Evolutionary conservation across 305 asterid species (phyloP).

Genomic region (Caryopteris hybrid): DNA sequence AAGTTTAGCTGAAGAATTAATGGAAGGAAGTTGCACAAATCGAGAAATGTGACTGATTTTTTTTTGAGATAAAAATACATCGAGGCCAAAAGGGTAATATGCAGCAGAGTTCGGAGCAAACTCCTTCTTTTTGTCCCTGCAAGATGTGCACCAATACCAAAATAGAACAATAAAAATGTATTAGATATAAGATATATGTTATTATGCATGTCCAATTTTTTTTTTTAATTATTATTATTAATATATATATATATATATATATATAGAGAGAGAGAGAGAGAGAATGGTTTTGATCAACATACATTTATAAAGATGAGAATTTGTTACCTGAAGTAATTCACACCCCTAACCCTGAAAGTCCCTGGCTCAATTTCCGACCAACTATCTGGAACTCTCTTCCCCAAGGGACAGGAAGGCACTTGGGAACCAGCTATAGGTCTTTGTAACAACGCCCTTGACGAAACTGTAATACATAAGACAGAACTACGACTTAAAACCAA

Average conservation of each 20-base stretch:
- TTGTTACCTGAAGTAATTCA: constrained; percentile 66
- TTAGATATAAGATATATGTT: not conserved
- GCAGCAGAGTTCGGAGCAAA: constrained; percentile 76
- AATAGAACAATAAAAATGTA: not conserved
- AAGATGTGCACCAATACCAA: constrained; percentile 6
- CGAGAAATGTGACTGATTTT: constrained; percentile 87
- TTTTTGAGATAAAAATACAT: constrained; percentile 72
- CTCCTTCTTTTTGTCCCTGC: constrained; percentile 93
- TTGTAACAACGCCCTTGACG: constrained; percentile 67
- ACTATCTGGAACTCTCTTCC: constrained; percentile 83
- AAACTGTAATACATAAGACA: constrained; percentile 47
- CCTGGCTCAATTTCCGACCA: constrained; percentile 92
- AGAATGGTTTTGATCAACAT: not conserved
- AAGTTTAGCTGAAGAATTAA: constrained; percentile 54
- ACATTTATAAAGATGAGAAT: not conserved
- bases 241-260: too few relatives aligned
- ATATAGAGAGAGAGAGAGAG: too few relatives aligned
- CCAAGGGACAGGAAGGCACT: constrained; percentile 85
- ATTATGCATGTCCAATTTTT: not conserved
- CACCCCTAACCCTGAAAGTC: constrained; percentile 78
- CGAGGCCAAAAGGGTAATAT: constrained; percentile 91
- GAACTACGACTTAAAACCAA: not conserved
- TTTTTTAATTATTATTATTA: too few relatives aligned
- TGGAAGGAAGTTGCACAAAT: constrained; percentile 71
- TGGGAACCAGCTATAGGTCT: constrained; percentile 94